A percentile compares a stretch with the other conserved stretches of the same genome.
Evolutionary conservation across 495 filamentous ascomycete species (phyloP).

Genomic region (Xylaria longipes): DNA sequence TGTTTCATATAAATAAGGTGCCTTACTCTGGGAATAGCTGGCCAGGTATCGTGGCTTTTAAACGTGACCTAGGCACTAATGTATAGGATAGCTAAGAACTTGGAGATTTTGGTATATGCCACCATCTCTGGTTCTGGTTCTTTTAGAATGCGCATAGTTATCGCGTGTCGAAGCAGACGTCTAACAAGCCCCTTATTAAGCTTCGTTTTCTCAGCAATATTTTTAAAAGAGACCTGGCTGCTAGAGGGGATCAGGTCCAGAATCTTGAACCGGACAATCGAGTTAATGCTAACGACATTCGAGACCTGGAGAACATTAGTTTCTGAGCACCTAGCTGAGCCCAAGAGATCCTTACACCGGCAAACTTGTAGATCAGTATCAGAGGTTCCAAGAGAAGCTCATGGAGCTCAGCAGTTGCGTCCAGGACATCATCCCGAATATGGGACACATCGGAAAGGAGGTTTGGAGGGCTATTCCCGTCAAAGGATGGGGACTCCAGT

Average conservation of each 20-base stretch:
- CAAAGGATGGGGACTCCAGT: slow-evolving; percentile 28
- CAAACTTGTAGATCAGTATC: slow-evolving; percentile 17
- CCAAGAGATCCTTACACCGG: slow-evolving; percentile 14
- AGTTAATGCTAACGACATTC: slow-evolving; percentile 24
- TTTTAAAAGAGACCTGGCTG: slow-evolving; percentile 35
- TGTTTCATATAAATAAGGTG: slow-evolving; percentile 18
- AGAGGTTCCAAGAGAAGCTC: slow-evolving; percentile 28
- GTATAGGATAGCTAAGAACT: slow-evolving; percentile 24
- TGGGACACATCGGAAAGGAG: slow-evolving; percentile 18
- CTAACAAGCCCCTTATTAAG: slow-evolving; percentile 34
- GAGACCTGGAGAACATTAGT: slow-evolving; percentile 21
- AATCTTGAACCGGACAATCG: slow-evolving; percentile 28
- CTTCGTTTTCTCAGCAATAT: slow-evolving; percentile 33
- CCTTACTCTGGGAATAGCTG: slow-evolving; percentile 25
- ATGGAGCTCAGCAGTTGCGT: slow-evolving; percentile 27
- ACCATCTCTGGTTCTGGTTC: slow-evolving; percentile 46
- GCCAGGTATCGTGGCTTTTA: slow-evolving; percentile 23
- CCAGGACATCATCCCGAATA: slow-evolving; percentile 26
- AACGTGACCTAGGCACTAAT: slow-evolving; percentile 17
- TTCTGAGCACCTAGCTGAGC: slow-evolving; percentile 10
- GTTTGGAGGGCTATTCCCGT: slow-evolving; percentile 17
- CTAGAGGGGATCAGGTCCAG: slow-evolving; percentile 31
- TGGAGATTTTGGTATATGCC: slow-evolving; percentile 38
- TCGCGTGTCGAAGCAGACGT: slow-evolving; percentile 55
- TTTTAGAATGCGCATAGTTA: slow-evolving; percentile 53